These are phyloP conservation scores for Colletotrichum lentis DNA, from an alignment of 2,329 filamentous ascomycete genomes.

Conservation along the genomic window DNA sequence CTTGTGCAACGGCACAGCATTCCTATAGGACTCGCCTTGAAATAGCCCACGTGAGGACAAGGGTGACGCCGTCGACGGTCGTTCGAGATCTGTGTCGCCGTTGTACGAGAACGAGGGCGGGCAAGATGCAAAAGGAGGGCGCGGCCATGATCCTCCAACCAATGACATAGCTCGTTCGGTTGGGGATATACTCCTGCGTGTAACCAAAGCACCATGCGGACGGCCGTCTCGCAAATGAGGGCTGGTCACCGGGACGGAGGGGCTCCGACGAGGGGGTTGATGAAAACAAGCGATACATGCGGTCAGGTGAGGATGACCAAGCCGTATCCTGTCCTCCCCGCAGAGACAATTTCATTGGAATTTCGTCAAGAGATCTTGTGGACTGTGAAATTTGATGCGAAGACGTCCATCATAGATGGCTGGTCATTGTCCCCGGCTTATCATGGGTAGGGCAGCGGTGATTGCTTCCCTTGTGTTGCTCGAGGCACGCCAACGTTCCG, in stretches of 20 bases:
- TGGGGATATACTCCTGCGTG: background rate
- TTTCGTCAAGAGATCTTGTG: background rate
- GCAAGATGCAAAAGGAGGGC: background rate
- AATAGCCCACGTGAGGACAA: slow-evolving; percentile 13
- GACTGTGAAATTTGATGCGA: background rate
- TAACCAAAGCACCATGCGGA: background rate
- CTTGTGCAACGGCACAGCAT: background rate
- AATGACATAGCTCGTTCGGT: background rate
- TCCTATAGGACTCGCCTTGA: background rate
- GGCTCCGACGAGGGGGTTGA: background rate
- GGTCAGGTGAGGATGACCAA: background rate
- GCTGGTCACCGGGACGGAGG: background rate
- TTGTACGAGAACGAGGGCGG: background rate
- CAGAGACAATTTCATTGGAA: too few relatives aligned
- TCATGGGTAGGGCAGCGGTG: too few relatives aligned
- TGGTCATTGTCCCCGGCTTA: too few relatives aligned
- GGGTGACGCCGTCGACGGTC: slow-evolving; percentile 15
- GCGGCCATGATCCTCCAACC: background rate
- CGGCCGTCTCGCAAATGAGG: background rate
- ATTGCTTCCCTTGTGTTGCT: too few relatives aligned
- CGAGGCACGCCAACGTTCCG: too few relatives aligned
- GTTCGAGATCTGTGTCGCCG: slow-evolving; percentile 15
- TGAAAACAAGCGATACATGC: background rate
- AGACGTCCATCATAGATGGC: background rate
- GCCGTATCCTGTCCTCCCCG: background rate